phyloP scores from a whole-genome alignment of 805 yeast genomes.

The Wickerhamomyces strasburgensis region DNA sequence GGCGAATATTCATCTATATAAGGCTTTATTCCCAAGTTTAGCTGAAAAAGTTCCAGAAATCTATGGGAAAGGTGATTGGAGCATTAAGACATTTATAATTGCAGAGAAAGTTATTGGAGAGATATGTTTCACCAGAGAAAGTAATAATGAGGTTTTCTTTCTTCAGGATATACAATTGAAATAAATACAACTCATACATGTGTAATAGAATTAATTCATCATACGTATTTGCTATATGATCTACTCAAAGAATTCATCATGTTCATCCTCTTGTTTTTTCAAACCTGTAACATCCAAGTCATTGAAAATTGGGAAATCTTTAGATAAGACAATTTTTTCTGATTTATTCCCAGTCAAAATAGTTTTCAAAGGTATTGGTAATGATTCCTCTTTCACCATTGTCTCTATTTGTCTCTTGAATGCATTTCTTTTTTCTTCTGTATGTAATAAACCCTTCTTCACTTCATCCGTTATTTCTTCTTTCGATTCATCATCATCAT shows the following conservation, averaged over 20 bases:
- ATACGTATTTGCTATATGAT: background rate
- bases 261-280: constrained; percentile 25
- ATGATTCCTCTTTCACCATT: constrained; percentile 45
- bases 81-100: constrained; percentile 34
- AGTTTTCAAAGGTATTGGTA: constrained; percentile 54
- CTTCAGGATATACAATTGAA: constrained; percentile 21
- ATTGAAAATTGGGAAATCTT: constrained; percentile 15
- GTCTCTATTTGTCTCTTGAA: constrained; percentile 50
- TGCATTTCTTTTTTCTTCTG: constrained; percentile 40
- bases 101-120: constrained; percentile 51
- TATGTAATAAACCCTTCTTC: constrained; percentile 35
- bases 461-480: constrained; percentile 19
- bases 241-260: constrained; percentile 27
- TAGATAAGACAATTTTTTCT: constrained; percentile 11
- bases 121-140: constrained; percentile 38
- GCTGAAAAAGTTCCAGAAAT: constrained; percentile 51
- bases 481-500: constrained; percentile 28
- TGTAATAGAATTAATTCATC: background rate
- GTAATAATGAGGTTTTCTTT: constrained; percentile 33
- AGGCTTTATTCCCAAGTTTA: constrained; percentile 46
- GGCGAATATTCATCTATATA: constrained; percentile 50
- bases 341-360: constrained; percentile 32
- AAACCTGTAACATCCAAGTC: constrained; percentile 13
- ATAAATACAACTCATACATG: background rate
- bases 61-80: constrained; percentile 44